A percentile compares a stretch with the other conserved stretches of the same genome.
phyloP scores from a whole-genome alignment of 768 basidiomycete species.

The Phylloporus sp. region DNA sequence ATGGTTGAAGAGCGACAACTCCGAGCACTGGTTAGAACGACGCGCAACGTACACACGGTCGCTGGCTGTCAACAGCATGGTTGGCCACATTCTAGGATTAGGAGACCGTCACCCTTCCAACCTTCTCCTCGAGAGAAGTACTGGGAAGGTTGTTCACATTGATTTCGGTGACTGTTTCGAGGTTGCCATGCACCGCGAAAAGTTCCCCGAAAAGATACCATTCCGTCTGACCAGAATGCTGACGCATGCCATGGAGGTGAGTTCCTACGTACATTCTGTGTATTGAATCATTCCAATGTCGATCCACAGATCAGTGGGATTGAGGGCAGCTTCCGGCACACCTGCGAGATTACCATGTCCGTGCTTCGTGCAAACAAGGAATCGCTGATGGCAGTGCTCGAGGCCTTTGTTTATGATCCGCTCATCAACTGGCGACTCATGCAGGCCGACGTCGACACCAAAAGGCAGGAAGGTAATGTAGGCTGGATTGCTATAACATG shows the following conservation, averaged over 20 bases:
- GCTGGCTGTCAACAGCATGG: conserved; percentile 96
- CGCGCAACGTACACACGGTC: conserved; percentile 95
- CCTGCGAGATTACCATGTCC: conserved; percentile 97
- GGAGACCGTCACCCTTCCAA: conserved; percentile 99
- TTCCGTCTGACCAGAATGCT: conserved; percentile 98
- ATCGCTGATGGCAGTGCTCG: conserved; percentile 97
- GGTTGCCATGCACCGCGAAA: conserved; percentile 95
- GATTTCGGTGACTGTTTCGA: conserved; percentile 99
- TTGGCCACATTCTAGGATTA: conserved; percentile 93
- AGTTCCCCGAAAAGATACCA: conserved; percentile 98
- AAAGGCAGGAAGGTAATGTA: conserved; percentile 61
- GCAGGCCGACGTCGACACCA: conserved; percentile 74
- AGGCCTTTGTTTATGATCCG: conserved; percentile 98
- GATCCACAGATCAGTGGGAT: conserved; percentile 87
- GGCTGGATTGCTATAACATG: background rate
- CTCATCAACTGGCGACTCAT: conserved; percentile 95
- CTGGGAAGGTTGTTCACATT: conserved; percentile 94
- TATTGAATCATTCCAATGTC: conserved; percentile 3
- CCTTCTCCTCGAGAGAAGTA: conserved; percentile 83
- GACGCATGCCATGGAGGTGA: conserved; percentile 97
- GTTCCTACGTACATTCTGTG: conserved; percentile 10
- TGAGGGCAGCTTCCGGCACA: conserved; percentile 93
- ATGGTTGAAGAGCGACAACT: conserved; percentile 93
- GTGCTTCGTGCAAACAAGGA: conserved; percentile 97
- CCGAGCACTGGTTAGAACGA: conserved; percentile 97